Conservation (phyloP, 75 land plant species). For the Chamaecyparis obtusa region DNA sequence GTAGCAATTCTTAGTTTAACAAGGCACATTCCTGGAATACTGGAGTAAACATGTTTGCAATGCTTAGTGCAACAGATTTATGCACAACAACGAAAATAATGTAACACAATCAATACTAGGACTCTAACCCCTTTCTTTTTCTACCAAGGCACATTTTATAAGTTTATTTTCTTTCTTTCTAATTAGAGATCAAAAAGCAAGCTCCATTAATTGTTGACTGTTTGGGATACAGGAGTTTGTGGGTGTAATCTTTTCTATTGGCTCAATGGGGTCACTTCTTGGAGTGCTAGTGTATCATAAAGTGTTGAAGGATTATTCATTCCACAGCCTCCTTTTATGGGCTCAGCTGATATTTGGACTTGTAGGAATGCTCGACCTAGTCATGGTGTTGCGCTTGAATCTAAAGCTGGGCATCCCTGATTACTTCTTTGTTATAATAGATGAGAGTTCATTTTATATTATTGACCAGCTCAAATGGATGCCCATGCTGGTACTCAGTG, state of each 20-base stretch:
- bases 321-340: constrained; percentile 35
- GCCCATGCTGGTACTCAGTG: constrained; percentile 50
- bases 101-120: constrained; percentile 46
- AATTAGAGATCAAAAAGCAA: neutral
- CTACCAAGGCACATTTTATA: constrained; percentile 31
- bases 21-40: constrained; percentile 19
- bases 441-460: constrained; percentile 31
- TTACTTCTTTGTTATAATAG: constrained; percentile 43
- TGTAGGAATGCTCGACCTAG: constrained; percentile 44
- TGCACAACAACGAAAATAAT: constrained; percentile 14
- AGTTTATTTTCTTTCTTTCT: neutral
- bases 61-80: constrained; percentile 22
- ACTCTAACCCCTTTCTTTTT: constrained; percentile 28
- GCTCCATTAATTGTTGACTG: neutral
- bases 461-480: constrained; percentile 40
- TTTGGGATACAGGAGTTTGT: constrained; percentile 39
- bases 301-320: constrained; percentile 33
- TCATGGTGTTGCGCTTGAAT: constrained; percentile 39
- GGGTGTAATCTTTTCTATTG: constrained; percentile 44
- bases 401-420: constrained; percentile 42
- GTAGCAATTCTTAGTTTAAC: constrained; percentile 22
- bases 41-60: neutral
- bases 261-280: constrained; percentile 37
- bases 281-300: constrained; percentile 44
- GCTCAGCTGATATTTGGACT: constrained; percentile 33